phyloP scores from a whole-genome alignment of 768 basidiomycete genomes.

The Vishniacozyma victoriae region DNA sequence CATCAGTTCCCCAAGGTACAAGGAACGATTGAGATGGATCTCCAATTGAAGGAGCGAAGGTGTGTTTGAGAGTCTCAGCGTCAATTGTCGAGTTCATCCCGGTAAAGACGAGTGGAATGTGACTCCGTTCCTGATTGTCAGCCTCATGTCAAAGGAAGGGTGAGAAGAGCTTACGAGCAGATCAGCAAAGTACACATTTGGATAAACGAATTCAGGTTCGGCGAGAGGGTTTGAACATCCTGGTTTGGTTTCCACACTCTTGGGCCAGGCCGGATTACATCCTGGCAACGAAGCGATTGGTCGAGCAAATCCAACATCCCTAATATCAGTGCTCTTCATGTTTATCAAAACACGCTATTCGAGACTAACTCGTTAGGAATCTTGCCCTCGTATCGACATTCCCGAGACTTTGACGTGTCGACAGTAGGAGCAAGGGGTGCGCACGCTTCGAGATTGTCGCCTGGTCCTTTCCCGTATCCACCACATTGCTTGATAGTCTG shows the following conservation, averaged over 20 bases:
- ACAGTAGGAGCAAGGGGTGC: conserved; percentile 17
- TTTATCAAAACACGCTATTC: not conserved
- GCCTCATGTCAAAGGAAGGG: not conserved
- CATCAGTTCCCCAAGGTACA: conserved; percentile 15
- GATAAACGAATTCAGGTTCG: conserved; percentile 15
- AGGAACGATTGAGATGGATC: conserved; percentile 11
- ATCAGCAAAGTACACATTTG: conserved; percentile 28
- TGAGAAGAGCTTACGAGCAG: conserved; percentile 15
- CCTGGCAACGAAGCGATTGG: conserved; percentile 31
- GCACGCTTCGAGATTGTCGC: conserved; percentile 19
- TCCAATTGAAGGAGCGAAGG: conserved; percentile 13
- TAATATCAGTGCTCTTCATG: conserved; percentile 6
- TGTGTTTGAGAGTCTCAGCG: not conserved
- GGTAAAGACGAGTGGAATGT: conserved; percentile 14
- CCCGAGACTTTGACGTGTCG: conserved; percentile 3
- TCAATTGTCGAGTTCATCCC: conserved; percentile 1
- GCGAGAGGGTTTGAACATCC: conserved; percentile 3
- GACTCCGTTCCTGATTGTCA: conserved; percentile 1
- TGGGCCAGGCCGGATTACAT: conserved; percentile 37
- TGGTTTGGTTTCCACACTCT: conserved; percentile 15
- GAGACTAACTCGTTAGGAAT: conserved; percentile 33
- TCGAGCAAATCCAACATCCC: conserved; percentile 30
- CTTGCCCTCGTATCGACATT: conserved; percentile 26
- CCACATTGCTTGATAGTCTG: conserved; percentile 27
- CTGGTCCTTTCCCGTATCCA: conserved; percentile 16